Conservation (phyloP, 2,329 filamentous ascomycete species). For the Epichloe bromicola region DNA sequence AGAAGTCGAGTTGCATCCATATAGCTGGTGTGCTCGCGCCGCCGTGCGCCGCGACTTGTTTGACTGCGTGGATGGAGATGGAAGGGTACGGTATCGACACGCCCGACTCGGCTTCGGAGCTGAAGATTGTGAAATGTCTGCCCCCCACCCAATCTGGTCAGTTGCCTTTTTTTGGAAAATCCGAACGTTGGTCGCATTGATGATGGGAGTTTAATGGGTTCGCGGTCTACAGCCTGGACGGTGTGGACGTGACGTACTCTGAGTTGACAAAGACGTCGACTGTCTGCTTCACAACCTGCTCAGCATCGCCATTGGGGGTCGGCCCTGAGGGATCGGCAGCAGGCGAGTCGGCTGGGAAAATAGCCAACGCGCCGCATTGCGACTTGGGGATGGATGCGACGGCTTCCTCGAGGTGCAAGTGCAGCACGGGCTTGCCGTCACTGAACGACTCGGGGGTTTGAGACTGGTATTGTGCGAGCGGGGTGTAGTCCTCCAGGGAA, state of each 20-base stretch:
- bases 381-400: slow-evolving; percentile 44
- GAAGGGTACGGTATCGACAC: slow-evolving; percentile 60
- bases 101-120: slow-evolving; percentile 41
- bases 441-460: slow-evolving; percentile 63
- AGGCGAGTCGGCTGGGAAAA: slow-evolving; percentile 31
- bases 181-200: no score
- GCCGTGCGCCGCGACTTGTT: slow-evolving; percentile 35
- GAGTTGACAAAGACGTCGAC: slow-evolving; percentile 48
- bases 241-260: slow-evolving; percentile 25
- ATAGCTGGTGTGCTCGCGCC: slow-evolving; percentile 33
- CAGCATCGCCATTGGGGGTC: slow-evolving; percentile 19
- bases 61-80: slow-evolving; percentile 64
- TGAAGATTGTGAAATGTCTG: slow-evolving; percentile 48
- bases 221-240: background rate
- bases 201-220: no score
- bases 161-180: background rate
- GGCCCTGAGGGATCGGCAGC: slow-evolving; percentile 11
- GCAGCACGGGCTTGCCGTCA: slow-evolving; percentile 55
- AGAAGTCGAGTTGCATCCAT: slow-evolving; percentile 57
- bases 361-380: slow-evolving; percentile 41
- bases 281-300: slow-evolving; percentile 29
- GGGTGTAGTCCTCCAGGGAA: slow-evolving; percentile 44
- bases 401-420: slow-evolving; percentile 45
- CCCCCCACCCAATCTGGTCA: background rate
- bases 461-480: slow-evolving; percentile 55